Conservation (phyloP, 2,329 filamentous ascomycete genomes). For the Biscogniauxia sp. region DNA sequence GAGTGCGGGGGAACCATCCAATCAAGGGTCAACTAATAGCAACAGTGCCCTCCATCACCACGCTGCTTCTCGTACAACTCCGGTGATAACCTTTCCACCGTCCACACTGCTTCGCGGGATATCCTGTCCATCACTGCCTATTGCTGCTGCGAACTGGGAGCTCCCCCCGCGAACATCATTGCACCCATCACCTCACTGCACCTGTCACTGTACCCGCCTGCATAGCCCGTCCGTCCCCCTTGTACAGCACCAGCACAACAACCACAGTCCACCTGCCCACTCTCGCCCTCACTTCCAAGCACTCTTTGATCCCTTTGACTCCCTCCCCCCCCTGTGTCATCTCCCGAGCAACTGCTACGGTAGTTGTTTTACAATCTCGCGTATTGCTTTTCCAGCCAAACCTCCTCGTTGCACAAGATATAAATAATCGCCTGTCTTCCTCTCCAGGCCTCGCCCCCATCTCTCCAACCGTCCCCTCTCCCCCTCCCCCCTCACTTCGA, state of each 20-base stretch:
- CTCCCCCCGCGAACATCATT: background rate
- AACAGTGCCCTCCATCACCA: constrained; percentile 12
- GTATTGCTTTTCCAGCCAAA: too few relatives aligned
- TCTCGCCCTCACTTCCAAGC: background rate
- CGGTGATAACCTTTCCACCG: background rate
- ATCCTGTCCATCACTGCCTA: constrained; percentile 1
- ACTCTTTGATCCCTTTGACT: background rate
- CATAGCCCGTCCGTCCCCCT: background rate
- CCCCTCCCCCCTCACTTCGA: too few relatives aligned
- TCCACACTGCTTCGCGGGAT: constrained; percentile 3
- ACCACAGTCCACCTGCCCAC: constrained; percentile 1
- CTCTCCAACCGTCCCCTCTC: background rate
- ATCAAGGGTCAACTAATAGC: constrained; percentile 18
- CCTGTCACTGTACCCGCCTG: background rate
- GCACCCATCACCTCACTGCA: too few relatives aligned
- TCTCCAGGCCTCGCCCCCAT: background rate
- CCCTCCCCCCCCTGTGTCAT: background rate
- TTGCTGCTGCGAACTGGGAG: background rate
- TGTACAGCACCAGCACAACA: constrained; percentile 1
- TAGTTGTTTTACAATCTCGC: background rate
- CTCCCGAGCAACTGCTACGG: background rate
- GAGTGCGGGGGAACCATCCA: constrained; percentile 19
- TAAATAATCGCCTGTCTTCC: too few relatives aligned
- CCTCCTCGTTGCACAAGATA: too few relatives aligned
- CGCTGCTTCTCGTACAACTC: constrained; percentile 9